A percentile compares a stretch with the other conserved stretches of the same genome.
These are phyloP conservation scores for Magnolia sinica DNA, from an alignment of 164 flowering plant species.

Conservation along the genomic window DNA sequence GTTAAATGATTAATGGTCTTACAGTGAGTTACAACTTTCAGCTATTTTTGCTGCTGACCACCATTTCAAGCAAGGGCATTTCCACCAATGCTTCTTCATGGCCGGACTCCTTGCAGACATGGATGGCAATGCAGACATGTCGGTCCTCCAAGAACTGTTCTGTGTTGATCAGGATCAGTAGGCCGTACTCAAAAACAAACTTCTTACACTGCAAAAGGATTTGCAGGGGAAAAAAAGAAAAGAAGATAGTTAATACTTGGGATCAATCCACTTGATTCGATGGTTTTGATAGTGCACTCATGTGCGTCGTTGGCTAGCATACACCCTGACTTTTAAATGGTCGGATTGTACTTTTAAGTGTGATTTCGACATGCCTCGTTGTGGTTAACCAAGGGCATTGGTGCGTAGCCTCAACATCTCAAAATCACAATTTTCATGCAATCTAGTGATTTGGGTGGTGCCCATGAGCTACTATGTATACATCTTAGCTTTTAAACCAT, in stretches of 20 bases:
- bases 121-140: constrained; percentile 64
- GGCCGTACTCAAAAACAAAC: constrained; percentile 79
- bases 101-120: constrained; percentile 45
- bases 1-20: no score
- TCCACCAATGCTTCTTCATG: not conserved
- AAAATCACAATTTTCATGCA: no score
- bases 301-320: not conserved
- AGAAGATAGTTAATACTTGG: not conserved
- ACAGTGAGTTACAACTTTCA: not conserved
- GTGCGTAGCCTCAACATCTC: no score
- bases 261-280: no score
- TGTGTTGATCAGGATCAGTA: constrained; percentile 64
- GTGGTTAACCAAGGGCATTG: no score
- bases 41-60: not conserved
- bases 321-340: not conserved
- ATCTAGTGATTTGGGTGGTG: no score
- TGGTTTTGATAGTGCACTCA: not conserved
- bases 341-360: not conserved
- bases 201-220: constrained; percentile 72
- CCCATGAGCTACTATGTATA: no score
- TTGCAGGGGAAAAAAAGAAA: not conserved
- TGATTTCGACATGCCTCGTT: no score
- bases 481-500: no score
- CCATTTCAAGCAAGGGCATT: not conserved
- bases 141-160: constrained; percentile 58